Percentiles rank a stretch among this genome's conserved stretches.
phyloP scores from a whole-genome alignment of 2,329 filamentous ascomycete genomes.

The Trichophyton equinum region DNA sequence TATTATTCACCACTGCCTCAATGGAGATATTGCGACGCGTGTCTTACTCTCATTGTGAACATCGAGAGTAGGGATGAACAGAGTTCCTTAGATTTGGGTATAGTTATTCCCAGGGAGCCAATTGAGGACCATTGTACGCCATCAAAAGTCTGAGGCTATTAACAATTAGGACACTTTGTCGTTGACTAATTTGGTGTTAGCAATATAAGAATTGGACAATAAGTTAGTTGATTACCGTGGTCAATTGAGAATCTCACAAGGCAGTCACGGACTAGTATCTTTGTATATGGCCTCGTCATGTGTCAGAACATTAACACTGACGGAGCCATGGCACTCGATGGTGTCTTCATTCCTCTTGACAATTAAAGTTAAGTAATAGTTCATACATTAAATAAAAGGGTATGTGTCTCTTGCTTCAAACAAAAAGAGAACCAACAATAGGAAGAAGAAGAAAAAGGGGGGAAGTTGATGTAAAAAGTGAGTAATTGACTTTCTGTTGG shows the following conservation, averaged over 20 bases:
- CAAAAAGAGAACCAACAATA: not conserved
- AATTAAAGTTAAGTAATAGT: not conserved
- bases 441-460: not conserved
- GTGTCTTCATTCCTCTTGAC: not conserved
- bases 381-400: not conserved
- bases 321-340: not conserved
- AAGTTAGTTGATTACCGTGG: too few relatives aligned
- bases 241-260: not conserved
- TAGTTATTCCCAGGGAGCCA: too few relatives aligned
- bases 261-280: not conserved
- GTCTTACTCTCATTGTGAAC: too few relatives aligned
- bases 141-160: too few relatives aligned
- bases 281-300: not conserved
- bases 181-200: too few relatives aligned
- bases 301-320: not conserved
- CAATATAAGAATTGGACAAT: too few relatives aligned
- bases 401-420: not conserved
- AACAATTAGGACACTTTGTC: too few relatives aligned
- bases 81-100: too few relatives aligned
- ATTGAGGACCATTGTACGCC: too few relatives aligned
- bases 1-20: too few relatives aligned
- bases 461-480: not conserved
- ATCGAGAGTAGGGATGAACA: too few relatives aligned
- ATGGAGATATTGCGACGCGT: too few relatives aligned
- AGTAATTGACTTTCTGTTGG: not conserved